Conservation (phyloP, 495 filamentous ascomycete species). For the Viridothelium virens region DNA sequence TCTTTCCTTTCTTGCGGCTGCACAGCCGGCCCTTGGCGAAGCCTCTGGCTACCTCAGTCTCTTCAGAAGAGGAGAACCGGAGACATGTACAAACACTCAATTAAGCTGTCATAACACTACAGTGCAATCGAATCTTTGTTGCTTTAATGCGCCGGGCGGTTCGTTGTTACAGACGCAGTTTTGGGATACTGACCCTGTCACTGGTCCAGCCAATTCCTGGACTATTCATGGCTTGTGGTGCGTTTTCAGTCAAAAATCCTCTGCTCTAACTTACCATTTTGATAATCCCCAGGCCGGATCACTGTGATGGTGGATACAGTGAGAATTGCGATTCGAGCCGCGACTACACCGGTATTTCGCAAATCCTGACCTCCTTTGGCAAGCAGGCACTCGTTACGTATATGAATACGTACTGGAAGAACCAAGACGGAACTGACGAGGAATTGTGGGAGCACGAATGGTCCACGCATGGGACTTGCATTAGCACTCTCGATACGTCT, state of each 20-base stretch:
- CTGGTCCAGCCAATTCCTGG: conserved; percentile 69
- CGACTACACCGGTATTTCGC: conserved; percentile 61
- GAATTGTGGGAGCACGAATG: conserved; percentile 80
- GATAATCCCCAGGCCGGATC: conserved; percentile 52
- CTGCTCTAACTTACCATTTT: background rate
- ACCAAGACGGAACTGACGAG: conserved; percentile 55
- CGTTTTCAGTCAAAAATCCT: background rate
- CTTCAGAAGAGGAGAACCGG: conserved; percentile 15
- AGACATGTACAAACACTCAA: conserved; percentile 43
- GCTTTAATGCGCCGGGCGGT: conserved; percentile 70
- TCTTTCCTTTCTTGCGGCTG: no score
- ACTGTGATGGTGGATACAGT: conserved; percentile 74
- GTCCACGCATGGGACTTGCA: conserved; percentile 71
- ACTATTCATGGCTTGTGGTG: conserved; percentile 79
- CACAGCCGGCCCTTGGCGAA: no score
- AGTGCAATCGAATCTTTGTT: conserved; percentile 51
- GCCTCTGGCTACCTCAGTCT: background rate
- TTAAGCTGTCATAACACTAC: conserved; percentile 53
- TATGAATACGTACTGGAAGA: conserved; percentile 77
- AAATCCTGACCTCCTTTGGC: conserved; percentile 55
- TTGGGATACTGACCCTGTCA: conserved; percentile 69
- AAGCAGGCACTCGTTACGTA: conserved; percentile 55
- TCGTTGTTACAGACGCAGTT: conserved; percentile 77
- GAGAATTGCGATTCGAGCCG: conserved; percentile 62
- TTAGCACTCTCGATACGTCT: conserved; percentile 56